Conservation (phyloP, 305 asterid species). For the Solanum aculeatissimum region DNA sequence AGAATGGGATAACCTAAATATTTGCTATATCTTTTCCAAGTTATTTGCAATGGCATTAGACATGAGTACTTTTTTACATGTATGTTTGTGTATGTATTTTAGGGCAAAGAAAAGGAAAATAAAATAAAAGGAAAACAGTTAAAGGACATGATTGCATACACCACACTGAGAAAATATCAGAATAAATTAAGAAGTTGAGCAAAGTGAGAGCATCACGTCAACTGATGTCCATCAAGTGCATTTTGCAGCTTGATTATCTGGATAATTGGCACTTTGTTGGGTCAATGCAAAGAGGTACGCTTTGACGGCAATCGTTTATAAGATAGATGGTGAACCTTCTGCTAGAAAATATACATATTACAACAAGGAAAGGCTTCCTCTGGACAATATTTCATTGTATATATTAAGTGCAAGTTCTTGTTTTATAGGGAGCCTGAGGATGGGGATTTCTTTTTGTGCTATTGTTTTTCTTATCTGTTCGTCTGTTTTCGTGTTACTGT, state of each 20-base stretch:
- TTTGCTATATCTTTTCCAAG: neutral
- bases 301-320: neutral
- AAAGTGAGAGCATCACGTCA: neutral
- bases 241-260: neutral
- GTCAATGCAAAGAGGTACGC: neutral
- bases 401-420: neutral
- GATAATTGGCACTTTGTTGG: neutral
- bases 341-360: neutral
- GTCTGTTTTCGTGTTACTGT: neutral
- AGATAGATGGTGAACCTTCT: neutral
- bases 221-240: neutral
- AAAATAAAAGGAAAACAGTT: neutral
- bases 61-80: neutral
- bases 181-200: neutral
- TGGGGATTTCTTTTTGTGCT: neutral
- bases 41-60: neutral
- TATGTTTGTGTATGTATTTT: neutral
- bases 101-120: neutral
- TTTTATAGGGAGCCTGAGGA: neutral
- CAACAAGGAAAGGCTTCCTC: neutral
- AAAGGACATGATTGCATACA: neutral
- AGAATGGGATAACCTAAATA: neutral
- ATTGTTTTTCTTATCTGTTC: neutral
- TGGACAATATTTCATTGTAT: neutral
- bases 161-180: neutral